phyloP scores from a whole-genome alignment of 176 grass and related monocot species.

The Microstegium vimineum region DNA sequence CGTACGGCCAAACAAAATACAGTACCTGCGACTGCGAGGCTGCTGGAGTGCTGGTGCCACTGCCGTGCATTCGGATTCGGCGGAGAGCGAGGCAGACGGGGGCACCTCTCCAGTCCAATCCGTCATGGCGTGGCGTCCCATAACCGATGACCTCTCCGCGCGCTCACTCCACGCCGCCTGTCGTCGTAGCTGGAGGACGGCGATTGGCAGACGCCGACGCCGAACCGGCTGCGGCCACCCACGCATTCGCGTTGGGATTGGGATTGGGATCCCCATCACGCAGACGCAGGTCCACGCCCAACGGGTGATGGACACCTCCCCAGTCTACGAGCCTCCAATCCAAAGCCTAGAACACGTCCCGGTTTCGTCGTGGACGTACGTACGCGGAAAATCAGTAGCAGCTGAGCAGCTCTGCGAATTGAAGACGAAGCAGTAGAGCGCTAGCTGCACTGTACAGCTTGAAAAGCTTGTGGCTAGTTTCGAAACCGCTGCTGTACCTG shows the following conservation, averaged over 20 bases:
- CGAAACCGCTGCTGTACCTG: background rate
- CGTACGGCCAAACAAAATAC: too few relatives aligned
- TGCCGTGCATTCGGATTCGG: too few relatives aligned
- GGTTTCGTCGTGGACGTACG: background rate
- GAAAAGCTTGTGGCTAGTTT: background rate
- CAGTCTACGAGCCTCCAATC: background rate
- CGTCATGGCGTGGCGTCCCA: conserved; percentile 2
- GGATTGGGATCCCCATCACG: background rate
- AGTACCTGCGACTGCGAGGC: too few relatives aligned
- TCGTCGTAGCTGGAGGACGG: conserved; percentile 16
- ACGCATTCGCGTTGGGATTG: background rate
- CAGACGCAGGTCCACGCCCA: background rate
- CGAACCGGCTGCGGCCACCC: background rate
- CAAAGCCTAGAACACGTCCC: background rate
- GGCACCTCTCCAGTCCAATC: background rate
- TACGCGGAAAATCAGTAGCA: background rate
- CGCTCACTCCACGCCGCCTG: background rate
- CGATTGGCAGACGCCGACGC: conserved; percentile 9
- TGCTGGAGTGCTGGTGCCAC: too few relatives aligned
- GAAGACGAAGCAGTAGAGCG: too few relatives aligned
- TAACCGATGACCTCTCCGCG: background rate
- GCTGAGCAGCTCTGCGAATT: too few relatives aligned
- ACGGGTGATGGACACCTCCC: background rate
- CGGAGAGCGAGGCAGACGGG: conserved; percentile 16
- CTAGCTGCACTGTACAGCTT: too few relatives aligned